Evolutionary conservation across 2,329 filamentous ascomycete species (phyloP).

Genomic region (Aspergillus sp.): DNA sequence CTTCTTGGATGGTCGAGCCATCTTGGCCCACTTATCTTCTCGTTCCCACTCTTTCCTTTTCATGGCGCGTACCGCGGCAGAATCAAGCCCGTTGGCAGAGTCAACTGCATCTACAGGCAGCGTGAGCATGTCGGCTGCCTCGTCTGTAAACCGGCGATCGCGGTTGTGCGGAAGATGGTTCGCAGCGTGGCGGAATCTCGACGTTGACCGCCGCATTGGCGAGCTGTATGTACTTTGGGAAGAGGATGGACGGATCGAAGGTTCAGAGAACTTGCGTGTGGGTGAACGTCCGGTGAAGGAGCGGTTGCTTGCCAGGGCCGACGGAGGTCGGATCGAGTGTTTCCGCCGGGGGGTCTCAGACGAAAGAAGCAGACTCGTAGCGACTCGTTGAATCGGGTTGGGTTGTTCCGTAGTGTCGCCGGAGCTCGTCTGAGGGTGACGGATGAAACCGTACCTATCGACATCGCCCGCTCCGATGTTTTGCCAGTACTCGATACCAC

Average conservation of each 20-base stretch:
- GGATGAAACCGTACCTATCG: conserved; percentile 61
- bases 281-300: conserved; percentile 38
- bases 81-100: conserved; percentile 37
- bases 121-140: conserved; percentile 60
- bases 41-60: conserved; percentile 55
- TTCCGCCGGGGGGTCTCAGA: conserved; percentile 51
- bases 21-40: conserved; percentile 62
- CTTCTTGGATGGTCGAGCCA: conserved; percentile 49
- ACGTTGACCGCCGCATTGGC: conserved; percentile 34
- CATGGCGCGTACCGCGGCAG: conserved; percentile 41
- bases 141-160: conserved; percentile 50
- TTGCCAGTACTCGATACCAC: conserved; percentile 60
- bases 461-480: conserved; percentile 54
- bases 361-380: conserved; percentile 52
- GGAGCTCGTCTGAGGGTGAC: conserved; percentile 19
- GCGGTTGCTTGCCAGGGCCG: conserved; percentile 39
- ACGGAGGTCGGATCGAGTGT: conserved; percentile 45
- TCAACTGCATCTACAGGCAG: conserved; percentile 48
- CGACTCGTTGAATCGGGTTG: conserved; percentile 50
- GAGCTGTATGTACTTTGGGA: conserved; percentile 42
- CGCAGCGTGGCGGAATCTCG: conserved; percentile 46
- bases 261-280: conserved; percentile 36
- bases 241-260: conserved; percentile 39
- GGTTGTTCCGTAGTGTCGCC: conserved; percentile 25
- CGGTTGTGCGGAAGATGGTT: conserved; percentile 49